These are phyloP conservation scores for Phaeosphaeriaceae sp. DNA, from an alignment of 2,329 filamentous ascomycete species.

Conservation along the genomic window DNA sequence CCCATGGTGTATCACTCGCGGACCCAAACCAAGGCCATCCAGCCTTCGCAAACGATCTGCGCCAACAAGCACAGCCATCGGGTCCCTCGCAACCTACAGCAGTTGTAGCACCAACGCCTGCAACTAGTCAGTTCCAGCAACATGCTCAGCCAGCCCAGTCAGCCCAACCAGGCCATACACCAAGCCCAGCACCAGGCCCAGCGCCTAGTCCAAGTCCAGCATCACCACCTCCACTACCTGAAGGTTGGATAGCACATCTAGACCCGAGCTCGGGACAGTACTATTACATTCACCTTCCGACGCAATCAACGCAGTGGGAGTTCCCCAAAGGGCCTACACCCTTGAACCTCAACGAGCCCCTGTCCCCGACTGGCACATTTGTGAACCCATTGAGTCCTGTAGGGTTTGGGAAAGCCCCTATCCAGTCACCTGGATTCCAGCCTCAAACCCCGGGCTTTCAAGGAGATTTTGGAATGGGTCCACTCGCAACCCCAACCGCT, in stretches of 20 bases:
- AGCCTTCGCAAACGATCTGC: conserved; percentile 86
- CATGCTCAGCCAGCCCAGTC: conserved; percentile 31
- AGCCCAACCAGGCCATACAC: conserved; percentile 39
- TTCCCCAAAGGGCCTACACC: conserved; percentile 96
- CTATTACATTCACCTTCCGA: conserved; percentile 96
- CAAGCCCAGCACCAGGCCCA: conserved; percentile 59
- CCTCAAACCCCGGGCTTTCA: conserved; percentile 85
- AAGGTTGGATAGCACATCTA: conserved; percentile 97
- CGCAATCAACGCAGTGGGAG: conserved; percentile 97
- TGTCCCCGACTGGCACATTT: conserved; percentile 75
- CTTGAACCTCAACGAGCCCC: conserved; percentile 80
- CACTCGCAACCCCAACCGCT: conserved; percentile 74
- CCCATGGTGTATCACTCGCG: conserved; percentile 35
- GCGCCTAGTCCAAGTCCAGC: conserved; percentile 74
- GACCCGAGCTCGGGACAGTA: conserved; percentile 97
- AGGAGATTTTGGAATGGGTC: conserved; percentile 82
- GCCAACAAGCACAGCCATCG: conserved; percentile 58
- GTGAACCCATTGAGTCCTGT: conserved; percentile 50
- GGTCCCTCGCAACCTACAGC: conserved; percentile 46
- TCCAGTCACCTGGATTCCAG: conserved; percentile 82
- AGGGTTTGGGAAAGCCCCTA: conserved; percentile 62
- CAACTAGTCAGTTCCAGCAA: conserved; percentile 31
- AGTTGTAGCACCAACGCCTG: conserved; percentile 41
- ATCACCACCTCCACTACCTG: conserved; percentile 89
- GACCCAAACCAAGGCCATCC: conserved; percentile 70